A percentile compares a stretch with the other conserved stretches of the same genome.
phyloP scores from a whole-genome alignment of 23 red algal species.

The Chondrus crispus region DNA sequence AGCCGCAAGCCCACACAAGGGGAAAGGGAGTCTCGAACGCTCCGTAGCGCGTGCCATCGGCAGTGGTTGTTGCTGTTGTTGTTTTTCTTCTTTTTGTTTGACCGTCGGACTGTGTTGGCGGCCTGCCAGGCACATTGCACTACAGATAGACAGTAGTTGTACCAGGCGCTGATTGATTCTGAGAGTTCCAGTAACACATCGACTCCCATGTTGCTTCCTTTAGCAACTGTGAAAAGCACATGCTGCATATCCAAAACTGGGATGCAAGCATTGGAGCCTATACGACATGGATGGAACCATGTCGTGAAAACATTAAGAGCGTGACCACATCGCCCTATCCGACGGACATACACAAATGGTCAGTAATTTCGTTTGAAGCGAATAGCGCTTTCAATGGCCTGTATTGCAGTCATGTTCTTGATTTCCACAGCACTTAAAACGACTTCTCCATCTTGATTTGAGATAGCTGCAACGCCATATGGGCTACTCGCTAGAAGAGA shows the following conservation, averaged over 20 bases:
- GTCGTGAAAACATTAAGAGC: background rate
- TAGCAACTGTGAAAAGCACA: background rate
- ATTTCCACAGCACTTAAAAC: constrained; percentile 3
- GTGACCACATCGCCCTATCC: background rate
- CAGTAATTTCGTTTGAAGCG: background rate
- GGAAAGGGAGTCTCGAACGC: too few relatives aligned
- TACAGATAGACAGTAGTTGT: background rate
- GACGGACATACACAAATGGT: background rate
- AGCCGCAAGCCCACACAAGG: too few relatives aligned
- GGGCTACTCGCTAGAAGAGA: background rate
- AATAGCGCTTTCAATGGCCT: background rate
- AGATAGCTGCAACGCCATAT: background rate
- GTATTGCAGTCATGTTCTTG: background rate
- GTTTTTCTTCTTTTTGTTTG: too few relatives aligned
- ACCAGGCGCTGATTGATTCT: background rate
- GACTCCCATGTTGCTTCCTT: background rate
- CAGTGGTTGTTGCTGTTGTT: too few relatives aligned
- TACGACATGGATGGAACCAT: background rate
- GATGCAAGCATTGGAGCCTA: background rate
- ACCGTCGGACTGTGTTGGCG: too few relatives aligned
- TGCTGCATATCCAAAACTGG: background rate
- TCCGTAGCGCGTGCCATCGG: too few relatives aligned
- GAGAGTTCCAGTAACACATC: background rate
- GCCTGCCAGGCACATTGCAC: too few relatives aligned
- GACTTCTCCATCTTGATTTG: background rate